Conservation (phyloP, 305 asterid species). For the Andrographis paniculata region DNA sequence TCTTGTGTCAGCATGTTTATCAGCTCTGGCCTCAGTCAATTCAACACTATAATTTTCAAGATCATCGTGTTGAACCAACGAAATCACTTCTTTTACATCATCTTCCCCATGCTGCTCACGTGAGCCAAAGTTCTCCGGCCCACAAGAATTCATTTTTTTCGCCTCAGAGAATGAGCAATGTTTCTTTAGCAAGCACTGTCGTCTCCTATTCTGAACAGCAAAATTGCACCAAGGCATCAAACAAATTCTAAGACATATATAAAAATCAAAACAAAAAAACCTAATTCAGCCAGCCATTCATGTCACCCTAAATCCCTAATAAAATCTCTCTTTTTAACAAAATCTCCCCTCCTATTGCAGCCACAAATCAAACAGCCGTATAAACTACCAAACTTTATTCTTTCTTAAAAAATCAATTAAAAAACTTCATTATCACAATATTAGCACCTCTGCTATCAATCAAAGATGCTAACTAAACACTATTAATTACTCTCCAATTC, state of each 20-base stretch:
- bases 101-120: constrained; percentile 18
- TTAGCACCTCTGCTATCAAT: constrained; percentile 4
- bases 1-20: not conserved
- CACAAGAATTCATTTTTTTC: constrained; percentile 26
- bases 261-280: not conserved
- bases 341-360: not conserved
- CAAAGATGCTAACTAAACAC: constrained; percentile 12
- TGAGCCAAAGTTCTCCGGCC: constrained; percentile 22
- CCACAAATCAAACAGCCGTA: not conserved
- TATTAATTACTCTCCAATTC: no score
- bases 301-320: not conserved
- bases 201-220: constrained; percentile 13
- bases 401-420: constrained; percentile 7
- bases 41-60: constrained; percentile 2
- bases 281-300: not conserved
- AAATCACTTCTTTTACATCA: constrained; percentile 19
- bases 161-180: constrained; percentile 6
- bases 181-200: constrained; percentile 17
- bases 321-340: not conserved
- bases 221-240: constrained; percentile 16
- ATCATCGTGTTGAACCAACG: constrained; percentile 18
- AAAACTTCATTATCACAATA: not conserved
- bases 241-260: constrained; percentile 1
- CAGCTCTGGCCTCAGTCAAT: constrained; percentile 19
- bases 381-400: not conserved